Percentiles rank a stretch among this genome's conserved stretches.
Conservation (phyloP, 202 grass and related monocot genomes). For the Miscanthus sacchariflorus region DNA sequence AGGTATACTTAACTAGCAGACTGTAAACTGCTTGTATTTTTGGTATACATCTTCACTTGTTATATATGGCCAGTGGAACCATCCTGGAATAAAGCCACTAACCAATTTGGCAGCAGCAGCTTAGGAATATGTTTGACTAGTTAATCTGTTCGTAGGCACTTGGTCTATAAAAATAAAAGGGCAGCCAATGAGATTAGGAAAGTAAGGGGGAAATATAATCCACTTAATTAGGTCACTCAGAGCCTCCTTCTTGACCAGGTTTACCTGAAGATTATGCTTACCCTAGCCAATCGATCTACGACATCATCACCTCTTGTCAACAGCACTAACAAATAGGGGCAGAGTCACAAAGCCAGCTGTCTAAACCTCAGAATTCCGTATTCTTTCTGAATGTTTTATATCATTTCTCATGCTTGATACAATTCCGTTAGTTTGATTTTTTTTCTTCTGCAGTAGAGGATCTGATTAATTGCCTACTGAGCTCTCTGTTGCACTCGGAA, state of each 20-base stretch:
- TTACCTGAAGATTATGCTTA: too few relatives aligned
- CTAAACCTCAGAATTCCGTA: background rate
- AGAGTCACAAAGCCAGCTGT: background rate
- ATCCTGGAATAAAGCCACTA: background rate
- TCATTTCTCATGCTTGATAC: background rate
- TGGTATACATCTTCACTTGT: background rate
- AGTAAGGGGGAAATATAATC: background rate
- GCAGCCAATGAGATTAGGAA: background rate
- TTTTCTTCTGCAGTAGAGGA: background rate
- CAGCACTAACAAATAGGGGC: background rate
- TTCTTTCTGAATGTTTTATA: background rate
- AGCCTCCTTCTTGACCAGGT: background rate
- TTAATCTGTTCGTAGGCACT: background rate
- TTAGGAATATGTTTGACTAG: background rate
- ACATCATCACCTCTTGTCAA: background rate
- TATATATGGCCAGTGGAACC: background rate
- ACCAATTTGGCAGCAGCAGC: background rate
- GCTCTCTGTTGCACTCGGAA: background rate
- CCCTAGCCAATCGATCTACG: too few relatives aligned
- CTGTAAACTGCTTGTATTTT: background rate
- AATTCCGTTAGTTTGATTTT: background rate
- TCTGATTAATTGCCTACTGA: background rate
- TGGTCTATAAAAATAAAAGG: background rate
- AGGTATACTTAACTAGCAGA: background rate
- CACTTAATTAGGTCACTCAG: background rate